Conservation (phyloP, 257 asterid species). For the Paulownia fortunei region DNA sequence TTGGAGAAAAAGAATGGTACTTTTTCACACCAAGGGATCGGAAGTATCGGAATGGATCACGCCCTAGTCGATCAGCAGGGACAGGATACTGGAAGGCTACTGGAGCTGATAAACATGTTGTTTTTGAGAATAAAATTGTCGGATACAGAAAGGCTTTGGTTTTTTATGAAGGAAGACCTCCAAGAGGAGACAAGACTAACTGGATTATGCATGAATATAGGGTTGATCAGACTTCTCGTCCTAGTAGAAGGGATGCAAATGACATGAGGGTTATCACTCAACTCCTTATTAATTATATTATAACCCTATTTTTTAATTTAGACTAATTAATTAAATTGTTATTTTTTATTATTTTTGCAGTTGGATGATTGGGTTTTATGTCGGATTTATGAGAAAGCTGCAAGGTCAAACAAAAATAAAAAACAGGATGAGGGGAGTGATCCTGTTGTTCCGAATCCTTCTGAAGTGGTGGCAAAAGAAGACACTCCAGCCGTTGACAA, state of each 20-base stretch:
- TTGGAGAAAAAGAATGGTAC: slow-evolving; percentile 1
- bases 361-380: slow-evolving; percentile 22
- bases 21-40: slow-evolving; percentile 21
- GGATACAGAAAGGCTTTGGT: slow-evolving; percentile 19
- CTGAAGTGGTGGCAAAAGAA: too few relatives aligned
- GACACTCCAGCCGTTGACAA: too few relatives aligned
- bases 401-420: background rate
- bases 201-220: slow-evolving; percentile 25
- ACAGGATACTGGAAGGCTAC: slow-evolving; percentile 13
- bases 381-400: background rate
- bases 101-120: background rate
- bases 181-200: background rate
- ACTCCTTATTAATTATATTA: too few relatives aligned
- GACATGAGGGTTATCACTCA: slow-evolving; percentile 33
- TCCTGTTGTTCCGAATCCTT: too few relatives aligned
- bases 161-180: slow-evolving; percentile 11
- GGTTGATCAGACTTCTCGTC: background rate
- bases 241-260: background rate
- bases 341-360: background rate
- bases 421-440: too few relatives aligned
- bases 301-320: too few relatives aligned
- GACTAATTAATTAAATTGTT: too few relatives aligned
- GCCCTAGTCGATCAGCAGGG: background rate
- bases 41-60: slow-evolving; percentile 4
- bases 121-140: background rate